These are phyloP conservation scores for Melanogaster broomeanus DNA, from an alignment of 768 basidiomycete genomes.

Conservation along the genomic window DNA sequence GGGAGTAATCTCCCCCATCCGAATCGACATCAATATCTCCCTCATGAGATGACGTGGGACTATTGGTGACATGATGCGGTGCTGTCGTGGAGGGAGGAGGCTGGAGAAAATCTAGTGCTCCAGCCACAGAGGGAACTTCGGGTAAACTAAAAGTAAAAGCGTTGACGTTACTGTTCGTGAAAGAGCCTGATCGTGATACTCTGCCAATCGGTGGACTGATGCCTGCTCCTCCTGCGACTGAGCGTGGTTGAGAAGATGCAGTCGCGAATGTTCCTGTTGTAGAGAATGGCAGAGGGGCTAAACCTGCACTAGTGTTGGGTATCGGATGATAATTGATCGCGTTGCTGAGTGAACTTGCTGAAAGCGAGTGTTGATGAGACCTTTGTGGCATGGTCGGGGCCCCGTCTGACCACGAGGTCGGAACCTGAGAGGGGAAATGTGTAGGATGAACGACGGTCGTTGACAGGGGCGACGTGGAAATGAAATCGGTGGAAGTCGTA, in stretches of 20 bases:
- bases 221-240: conserved; percentile 22
- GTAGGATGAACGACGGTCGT: conserved; percentile 20
- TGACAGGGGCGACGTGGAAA: conserved; percentile 21
- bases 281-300: conserved; percentile 32
- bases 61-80: conserved; percentile 16
- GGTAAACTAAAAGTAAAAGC: conserved; percentile 41
- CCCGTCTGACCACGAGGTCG: conserved; percentile 32
- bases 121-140: conserved; percentile 24
- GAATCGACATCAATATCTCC: conserved; percentile 53
- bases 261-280: conserved; percentile 32
- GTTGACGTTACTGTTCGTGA: conserved; percentile 46
- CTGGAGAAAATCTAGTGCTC: conserved; percentile 33
- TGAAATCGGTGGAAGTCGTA: conserved; percentile 22
- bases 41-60: conserved; percentile 44
- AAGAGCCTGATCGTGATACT: conserved; percentile 59
- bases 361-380: conserved; percentile 34
- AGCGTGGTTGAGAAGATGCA: conserved; percentile 26
- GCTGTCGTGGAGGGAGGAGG: conserved; percentile 10
- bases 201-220: conserved; percentile 46
- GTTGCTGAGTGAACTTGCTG: conserved; percentile 28
- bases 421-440: conserved; percentile 28
- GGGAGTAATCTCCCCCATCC: conserved; percentile 37
- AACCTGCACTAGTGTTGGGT: conserved; percentile 29
- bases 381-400: conserved; percentile 27
- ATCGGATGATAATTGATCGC: conserved; percentile 33